phyloP scores from a whole-genome alignment of 495 filamentous ascomycete species.

The Xylaria cubensis region DNA sequence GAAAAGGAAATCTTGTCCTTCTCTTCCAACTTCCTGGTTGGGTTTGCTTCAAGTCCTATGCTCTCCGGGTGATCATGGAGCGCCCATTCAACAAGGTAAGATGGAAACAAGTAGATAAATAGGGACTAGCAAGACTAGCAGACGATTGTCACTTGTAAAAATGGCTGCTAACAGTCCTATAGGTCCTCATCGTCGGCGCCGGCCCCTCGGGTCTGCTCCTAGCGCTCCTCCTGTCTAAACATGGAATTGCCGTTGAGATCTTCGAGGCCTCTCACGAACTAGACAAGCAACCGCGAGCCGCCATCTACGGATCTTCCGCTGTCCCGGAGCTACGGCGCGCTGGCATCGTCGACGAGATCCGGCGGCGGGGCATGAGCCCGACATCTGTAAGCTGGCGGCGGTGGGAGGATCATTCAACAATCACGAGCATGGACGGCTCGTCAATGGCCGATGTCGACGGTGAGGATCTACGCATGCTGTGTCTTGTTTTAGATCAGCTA shows the following conservation, averaged over 20 bases:
- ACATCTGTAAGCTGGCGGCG: conserved; percentile 60
- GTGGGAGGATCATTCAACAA: conserved; percentile 44
- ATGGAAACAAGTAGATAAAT: not conserved
- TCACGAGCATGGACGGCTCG: conserved; percentile 41
- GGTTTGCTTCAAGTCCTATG: not conserved
- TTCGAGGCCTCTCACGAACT: conserved; percentile 57
- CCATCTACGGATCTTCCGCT: conserved; percentile 61
- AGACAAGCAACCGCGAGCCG: conserved; percentile 61
- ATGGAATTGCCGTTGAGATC: conserved; percentile 58
- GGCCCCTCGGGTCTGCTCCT: conserved; percentile 65
- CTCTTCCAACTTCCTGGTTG: not conserved
- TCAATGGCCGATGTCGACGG: conserved; percentile 41
- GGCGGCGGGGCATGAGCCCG: conserved; percentile 54
- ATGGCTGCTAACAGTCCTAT: not conserved
- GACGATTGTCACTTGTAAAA: not conserved
- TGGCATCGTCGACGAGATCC: conserved; percentile 62
- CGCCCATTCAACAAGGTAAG: conserved; percentile 27
- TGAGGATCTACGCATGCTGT: conserved; percentile 48
- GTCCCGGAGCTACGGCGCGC: conserved; percentile 62
- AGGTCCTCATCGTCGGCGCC: conserved; percentile 59
- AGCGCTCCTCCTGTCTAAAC: conserved; percentile 59
- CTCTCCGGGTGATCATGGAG: conserved; percentile 12
- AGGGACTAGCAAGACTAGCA: not conserved
- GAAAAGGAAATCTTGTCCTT: not conserved
- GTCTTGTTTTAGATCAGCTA: conserved; percentile 45